Evolutionary conservation across 176 grass and related monocot genomes (phyloP), one percentile per base, ranked within the genome.

Genomic region (Areca catechu): DNA sequence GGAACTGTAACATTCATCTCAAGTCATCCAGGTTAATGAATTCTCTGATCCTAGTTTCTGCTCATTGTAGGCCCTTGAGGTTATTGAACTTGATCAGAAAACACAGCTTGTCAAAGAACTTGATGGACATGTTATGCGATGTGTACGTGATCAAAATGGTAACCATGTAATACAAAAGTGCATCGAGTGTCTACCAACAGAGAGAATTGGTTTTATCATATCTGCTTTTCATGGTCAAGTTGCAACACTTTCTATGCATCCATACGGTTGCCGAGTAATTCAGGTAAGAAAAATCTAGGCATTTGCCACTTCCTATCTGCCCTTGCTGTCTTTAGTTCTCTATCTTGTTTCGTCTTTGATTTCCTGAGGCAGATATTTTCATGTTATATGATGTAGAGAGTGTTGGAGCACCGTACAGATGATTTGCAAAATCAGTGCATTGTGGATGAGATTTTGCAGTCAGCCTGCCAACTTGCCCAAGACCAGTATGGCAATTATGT

Each of bases 401-500:
- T 98, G 51, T 70, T 98, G 94, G 94, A 98, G 67, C 84, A 92
- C 48, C 89, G 94, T 23, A 78, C 76, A 55, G 73, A 82, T 58
- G 68, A 89, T 59, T 82, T 81, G 70, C 87, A 83, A 72, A 78
- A 88, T n/a, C 88, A 86, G 58, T 83, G 87, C 70, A 86, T 98
- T 72, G 89, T 98, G 53, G 88, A 98, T 80, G 94, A 98, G 68
- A 98, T 98, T 74, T 75, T 98, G 63, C 73, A 89, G 63, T 98
- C 88, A 0, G 84, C 76, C 47, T 98, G 94, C 76, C 78, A 63
- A 21, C 94, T 98, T 3, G 88, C 88, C 17, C 84, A 98, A 72
- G 94, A 98, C 58, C 94, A 98, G 81, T 98, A 93, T 59, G 94
- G 94, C n/a, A 98, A 98, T 74, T 98, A 98, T 76, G 94, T 98